phyloP scores from a whole-genome alignment of 1,284 basidiomycete genomes.

The Butyriboletus appendiculatus region DNA sequence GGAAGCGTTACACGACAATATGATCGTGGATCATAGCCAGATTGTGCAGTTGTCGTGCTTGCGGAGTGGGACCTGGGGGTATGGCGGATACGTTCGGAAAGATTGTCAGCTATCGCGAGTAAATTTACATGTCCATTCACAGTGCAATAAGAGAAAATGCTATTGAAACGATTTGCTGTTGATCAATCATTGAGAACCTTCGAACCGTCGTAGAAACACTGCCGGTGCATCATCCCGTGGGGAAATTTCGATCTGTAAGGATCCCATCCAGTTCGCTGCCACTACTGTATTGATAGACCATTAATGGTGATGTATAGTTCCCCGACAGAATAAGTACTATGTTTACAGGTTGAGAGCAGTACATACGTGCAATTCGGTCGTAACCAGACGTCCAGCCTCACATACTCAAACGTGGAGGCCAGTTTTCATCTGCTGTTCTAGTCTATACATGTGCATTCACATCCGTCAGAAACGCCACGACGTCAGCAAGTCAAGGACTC shows the following conservation, averaged over 20 bases:
- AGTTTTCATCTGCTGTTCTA: neutral
- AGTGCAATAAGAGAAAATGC: neutral
- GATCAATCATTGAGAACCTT: too few relatives aligned
- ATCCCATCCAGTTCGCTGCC: too few relatives aligned
- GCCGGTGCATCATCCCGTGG: too few relatives aligned
- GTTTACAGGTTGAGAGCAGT: too few relatives aligned
- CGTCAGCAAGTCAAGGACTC: neutral
- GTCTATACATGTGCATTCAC: neutral
- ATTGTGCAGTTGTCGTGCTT: constrained; percentile 49
- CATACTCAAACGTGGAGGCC: neutral
- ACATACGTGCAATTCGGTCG: neutral
- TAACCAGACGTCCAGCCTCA: neutral
- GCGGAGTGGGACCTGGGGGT: constrained; percentile 48
- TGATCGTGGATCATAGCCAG: constrained; percentile 50
- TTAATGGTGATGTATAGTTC: too few relatives aligned
- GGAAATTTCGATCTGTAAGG: too few relatives aligned
- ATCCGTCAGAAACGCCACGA: neutral
- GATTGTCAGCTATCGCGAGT: constrained; percentile 19
- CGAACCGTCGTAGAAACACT: too few relatives aligned
- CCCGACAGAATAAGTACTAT: too few relatives aligned
- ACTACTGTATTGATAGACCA: too few relatives aligned
- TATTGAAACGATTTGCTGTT: neutral
- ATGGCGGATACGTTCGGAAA: constrained; percentile 42
- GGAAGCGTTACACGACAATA: too few relatives aligned
- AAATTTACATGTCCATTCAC: neutral